Base-by-base conservation (phyloP, 345 rosid species). In the Eucalyptus regnans region DNA sequence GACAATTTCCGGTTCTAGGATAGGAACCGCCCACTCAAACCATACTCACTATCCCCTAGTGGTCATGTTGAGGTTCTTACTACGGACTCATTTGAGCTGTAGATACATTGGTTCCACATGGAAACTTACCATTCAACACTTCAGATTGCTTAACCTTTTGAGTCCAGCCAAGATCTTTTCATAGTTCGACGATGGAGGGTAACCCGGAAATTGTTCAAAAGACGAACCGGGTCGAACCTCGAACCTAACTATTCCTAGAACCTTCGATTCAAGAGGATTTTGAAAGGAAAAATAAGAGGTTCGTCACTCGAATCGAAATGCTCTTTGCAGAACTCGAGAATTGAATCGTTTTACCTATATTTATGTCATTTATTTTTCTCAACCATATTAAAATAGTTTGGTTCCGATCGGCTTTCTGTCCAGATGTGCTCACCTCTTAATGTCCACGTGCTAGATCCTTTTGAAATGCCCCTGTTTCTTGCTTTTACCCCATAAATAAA, bases 1-100 rank as follows among this genome's bases (percentile, higher is more conserved):
- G 58, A 0, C 58, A 52, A 52, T 52, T 52, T 52, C 0, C 0
- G 25, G 5, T 52, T 52, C 5, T 52, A 20, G 25, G 0, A 52
- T 52, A 52, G 4, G 10, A 52, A 20, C 25, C 5, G 10, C 25
- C 25, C 58, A 52, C 10, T 52, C 25, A 52, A 52, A 52, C 5
- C 58, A 52, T 20, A 52, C 10, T 20, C 58, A 52, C 0, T 20
- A 10, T 52, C 62, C 83, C 27, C 29, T 23, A 76, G 8, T 76
- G 7, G 8, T 22, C 44, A 37, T 15, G 83, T 20, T 20, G 41
- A 44, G 43, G 83, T 41, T 76, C 83, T 76, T 6, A 5, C 46
- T 10, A 20, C 2, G 15, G 46, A 18, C 83, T 76, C 23, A 20
- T 37, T 76, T 41, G 27, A 76, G 83, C 83, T 37, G 8, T 76